These are phyloP conservation scores for Penicillium sp. DNA, from an alignment of 2,329 filamentous ascomycete genomes.

Conservation along the genomic window DNA sequence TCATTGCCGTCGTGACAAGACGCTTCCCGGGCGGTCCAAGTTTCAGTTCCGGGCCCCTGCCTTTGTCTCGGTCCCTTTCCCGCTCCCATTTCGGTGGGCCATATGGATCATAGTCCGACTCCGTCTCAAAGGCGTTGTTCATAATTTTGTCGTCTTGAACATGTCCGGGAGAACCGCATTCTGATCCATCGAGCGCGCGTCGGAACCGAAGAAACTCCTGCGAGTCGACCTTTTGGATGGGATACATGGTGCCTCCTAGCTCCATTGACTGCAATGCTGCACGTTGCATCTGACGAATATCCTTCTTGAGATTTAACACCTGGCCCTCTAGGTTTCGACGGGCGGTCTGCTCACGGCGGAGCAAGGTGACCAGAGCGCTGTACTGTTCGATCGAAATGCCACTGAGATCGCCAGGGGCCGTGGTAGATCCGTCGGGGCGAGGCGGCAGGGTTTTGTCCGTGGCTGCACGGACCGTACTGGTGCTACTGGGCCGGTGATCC, in stretches of 20 bases:
- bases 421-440: constrained; percentile 26
- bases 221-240: constrained; percentile 27
- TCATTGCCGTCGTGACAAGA: constrained; percentile 27
- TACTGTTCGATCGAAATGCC: constrained; percentile 44
- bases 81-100: constrained; percentile 24
- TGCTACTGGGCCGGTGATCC: constrained; percentile 24
- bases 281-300: constrained; percentile 33
- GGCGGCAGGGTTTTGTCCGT: constrained; percentile 23
- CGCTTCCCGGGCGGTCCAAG: constrained; percentile 3
- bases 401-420: constrained; percentile 27
- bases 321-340: constrained; percentile 42
- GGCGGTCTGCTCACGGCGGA: constrained; percentile 43
- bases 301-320: constrained; percentile 37
- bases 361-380: constrained; percentile 41
- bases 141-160: constrained; percentile 9
- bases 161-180: constrained; percentile 12
- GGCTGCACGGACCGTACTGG: constrained; percentile 29
- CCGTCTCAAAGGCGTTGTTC: constrained; percentile 22
- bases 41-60: constrained; percentile 12
- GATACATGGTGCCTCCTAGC: constrained; percentile 29
- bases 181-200: constrained; percentile 18
- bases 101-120: constrained; percentile 23
- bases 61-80: constrained; percentile 13
- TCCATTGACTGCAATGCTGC: constrained; percentile 28
- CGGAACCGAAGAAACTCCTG: constrained; percentile 28